Evolutionary conservation across 1,284 basidiomycete genomes (phyloP).

Genomic region (Peniophora sp.): DNA sequence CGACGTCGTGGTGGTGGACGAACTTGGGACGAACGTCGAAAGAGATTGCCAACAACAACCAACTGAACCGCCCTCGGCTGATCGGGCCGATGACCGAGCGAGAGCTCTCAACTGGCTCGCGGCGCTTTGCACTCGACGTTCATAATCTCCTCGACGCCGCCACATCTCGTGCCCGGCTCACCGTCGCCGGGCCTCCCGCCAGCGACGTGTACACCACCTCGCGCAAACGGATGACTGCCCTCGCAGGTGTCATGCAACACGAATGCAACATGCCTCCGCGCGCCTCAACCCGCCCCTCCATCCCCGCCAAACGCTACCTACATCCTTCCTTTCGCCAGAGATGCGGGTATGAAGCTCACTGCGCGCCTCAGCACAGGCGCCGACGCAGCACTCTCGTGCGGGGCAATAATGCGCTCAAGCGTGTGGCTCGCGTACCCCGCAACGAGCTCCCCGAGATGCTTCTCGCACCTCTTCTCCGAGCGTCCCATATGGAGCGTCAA

Average conservation of each 20-base stretch:
- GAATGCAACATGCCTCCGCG: slow-evolving; percentile 64
- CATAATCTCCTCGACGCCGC: slow-evolving; percentile 67
- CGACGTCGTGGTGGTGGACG: too few species aligned
- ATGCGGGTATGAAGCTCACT: slow-evolving; percentile 49
- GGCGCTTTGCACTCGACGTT: too few species aligned
- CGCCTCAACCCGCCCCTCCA: slow-evolving; percentile 50
- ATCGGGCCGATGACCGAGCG: too few species aligned
- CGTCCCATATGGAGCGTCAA: slow-evolving; percentile 82
- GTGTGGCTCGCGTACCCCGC: slow-evolving; percentile 84
- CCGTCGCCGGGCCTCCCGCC: slow-evolving; percentile 55
- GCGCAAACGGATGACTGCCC: slow-evolving; percentile 64
- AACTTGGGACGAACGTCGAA: too few species aligned
- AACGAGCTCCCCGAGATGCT: slow-evolving; percentile 86
- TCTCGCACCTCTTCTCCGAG: slow-evolving; percentile 74
- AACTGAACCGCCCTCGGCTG: too few species aligned
- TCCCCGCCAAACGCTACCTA: slow-evolving; percentile 45
- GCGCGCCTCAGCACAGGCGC: slow-evolving; percentile 45
- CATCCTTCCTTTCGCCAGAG: slow-evolving; percentile 49
- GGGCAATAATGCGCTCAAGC: slow-evolving; percentile 49
- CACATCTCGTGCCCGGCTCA: slow-evolving; percentile 69
- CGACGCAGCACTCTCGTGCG: slow-evolving; percentile 48
- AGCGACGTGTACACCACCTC: slow-evolving; percentile 52
- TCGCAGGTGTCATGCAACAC: slow-evolving; percentile 69
- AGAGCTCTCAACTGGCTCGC: too few species aligned
- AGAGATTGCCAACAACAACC: too few species aligned